Conservation (phyloP, 441 rosid genomes). For the Omphalea diandra region DNA sequence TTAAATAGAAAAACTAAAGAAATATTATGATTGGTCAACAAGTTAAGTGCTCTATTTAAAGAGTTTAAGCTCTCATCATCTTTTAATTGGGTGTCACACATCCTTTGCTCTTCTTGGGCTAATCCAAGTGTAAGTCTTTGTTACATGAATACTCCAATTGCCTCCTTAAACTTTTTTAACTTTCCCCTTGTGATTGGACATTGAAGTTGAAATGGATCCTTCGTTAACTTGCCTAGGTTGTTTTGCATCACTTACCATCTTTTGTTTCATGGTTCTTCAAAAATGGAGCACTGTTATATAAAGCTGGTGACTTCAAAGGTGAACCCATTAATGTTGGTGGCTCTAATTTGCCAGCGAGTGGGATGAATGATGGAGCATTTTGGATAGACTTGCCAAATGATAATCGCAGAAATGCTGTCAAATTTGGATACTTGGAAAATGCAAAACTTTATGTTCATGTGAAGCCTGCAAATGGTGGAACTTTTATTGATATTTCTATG, state of each 20-base stretch:
- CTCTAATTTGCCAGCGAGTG: constrained; percentile 69
- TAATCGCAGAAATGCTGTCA: constrained; percentile 35
- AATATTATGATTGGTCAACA: too few relatives aligned
- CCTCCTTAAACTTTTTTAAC: too few relatives aligned
- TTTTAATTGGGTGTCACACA: too few relatives aligned
- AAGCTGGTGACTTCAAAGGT: constrained; percentile 37
- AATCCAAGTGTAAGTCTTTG: too few relatives aligned
- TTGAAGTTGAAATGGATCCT: too few relatives aligned
- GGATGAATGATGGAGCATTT: constrained; percentile 54
- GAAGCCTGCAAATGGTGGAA: constrained; percentile 79
- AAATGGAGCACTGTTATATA: constrained; percentile 60
- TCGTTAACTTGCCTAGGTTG: too few relatives aligned
- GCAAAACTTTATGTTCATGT: constrained; percentile 73
- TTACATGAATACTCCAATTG: too few relatives aligned
- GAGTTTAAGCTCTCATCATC: too few relatives aligned
- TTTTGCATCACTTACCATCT: constrained; percentile 79
- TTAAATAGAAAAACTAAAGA: too few relatives aligned
- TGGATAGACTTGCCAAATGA: constrained; percentile 81
- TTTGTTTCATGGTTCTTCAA: constrained; percentile 78
- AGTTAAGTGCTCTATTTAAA: too few relatives aligned
- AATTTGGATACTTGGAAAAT: constrained; percentile 60
- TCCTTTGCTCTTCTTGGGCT: too few relatives aligned
- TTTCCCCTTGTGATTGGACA: too few relatives aligned
- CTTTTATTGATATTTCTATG: constrained; percentile 75
- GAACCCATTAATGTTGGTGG: constrained; percentile 51